Conservation (phyloP, 352 stramenopile species). For the Pythium rishiriense region DNA sequence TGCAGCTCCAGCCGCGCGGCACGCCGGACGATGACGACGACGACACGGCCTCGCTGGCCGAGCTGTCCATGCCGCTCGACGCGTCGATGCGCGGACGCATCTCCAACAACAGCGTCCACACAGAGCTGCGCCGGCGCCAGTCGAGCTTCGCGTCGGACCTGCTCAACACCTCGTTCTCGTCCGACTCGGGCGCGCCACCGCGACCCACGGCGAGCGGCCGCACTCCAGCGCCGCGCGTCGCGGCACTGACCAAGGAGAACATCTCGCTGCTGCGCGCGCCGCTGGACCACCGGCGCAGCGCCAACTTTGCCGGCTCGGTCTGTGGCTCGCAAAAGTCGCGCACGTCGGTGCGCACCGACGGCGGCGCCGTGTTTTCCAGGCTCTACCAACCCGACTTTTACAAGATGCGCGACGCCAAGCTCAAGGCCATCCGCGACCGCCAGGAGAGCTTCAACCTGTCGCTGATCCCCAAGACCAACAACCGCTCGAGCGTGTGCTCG, state of each 20-base stretch:
- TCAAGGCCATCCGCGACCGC: slow-evolving; percentile 59
- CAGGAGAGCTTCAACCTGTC: slow-evolving; percentile 60
- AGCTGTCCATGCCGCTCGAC: neutral
- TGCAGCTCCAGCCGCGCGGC: slow-evolving; percentile 15
- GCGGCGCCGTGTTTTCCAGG: slow-evolving; percentile 76
- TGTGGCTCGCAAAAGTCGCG: slow-evolving; percentile 73
- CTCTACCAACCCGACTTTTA: slow-evolving; percentile 86
- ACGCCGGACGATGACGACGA: slow-evolving; percentile 8
- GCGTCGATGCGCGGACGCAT: slow-evolving; percentile 17
- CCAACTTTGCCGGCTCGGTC: slow-evolving; percentile 53
- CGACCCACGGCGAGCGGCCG: slow-evolving; percentile 27
- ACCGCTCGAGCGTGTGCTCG: slow-evolving; percentile 57
- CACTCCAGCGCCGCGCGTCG: slow-evolving; percentile 47
- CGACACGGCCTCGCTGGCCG: slow-evolving; percentile 28
- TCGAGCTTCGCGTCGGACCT: slow-evolving; percentile 23
- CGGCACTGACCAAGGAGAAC: slow-evolving; percentile 76
- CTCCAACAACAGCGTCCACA: slow-evolving; percentile 14
- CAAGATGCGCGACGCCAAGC: slow-evolving; percentile 76
- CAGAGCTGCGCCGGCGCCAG: slow-evolving; percentile 18
- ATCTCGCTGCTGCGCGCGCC: slow-evolving; percentile 70
- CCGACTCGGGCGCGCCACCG: slow-evolving; percentile 42
- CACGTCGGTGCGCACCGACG: slow-evolving; percentile 74
- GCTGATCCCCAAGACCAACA: slow-evolving; percentile 62
- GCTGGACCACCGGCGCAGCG: slow-evolving; percentile 23
- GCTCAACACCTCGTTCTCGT: slow-evolving; percentile 31